Conservation (phyloP, 108 stramenopile genomes). For the Thalassiosira profunda region DNA sequence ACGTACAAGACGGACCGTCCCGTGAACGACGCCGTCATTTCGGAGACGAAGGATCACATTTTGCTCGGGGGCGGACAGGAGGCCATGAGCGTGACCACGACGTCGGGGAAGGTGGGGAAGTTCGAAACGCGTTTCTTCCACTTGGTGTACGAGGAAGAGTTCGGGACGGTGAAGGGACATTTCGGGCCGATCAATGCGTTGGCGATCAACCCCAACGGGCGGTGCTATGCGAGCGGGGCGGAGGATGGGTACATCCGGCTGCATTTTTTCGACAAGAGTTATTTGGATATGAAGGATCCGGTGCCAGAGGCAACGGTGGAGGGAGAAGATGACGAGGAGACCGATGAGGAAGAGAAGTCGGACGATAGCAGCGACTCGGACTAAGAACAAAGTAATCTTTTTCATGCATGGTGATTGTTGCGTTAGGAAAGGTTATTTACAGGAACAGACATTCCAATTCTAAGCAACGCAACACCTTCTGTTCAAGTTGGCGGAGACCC, state of each 20-base stretch:
- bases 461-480: too few relatives aligned
- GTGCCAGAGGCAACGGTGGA: constrained; percentile 90
- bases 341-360: constrained; percentile 50
- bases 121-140: constrained; percentile 99
- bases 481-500: too few relatives aligned
- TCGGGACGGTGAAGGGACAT: constrained; percentile 98
- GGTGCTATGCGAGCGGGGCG: constrained; percentile 91
- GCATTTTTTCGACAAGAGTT: constrained; percentile 96
- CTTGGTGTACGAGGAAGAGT: constrained; percentile 97
- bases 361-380: constrained; percentile 42
- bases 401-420: neutral
- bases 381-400: constrained; percentile 1
- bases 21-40: constrained; percentile 98
- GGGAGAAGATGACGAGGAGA: constrained; percentile 58
- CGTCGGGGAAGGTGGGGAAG: constrained; percentile 97
- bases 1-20: constrained; percentile 98
- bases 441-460: too few relatives aligned
- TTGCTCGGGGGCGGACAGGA: constrained; percentile 99
- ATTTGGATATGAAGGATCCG: constrained; percentile 96
- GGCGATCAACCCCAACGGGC: constrained; percentile 97
- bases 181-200: constrained; percentile 99
- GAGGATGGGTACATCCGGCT: constrained; percentile 98
- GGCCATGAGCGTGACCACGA: constrained; percentile 98
- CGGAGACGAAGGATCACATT: constrained; percentile 96
- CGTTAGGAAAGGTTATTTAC: neutral